Percentiles rank a stretch among this genome's conserved stretches.
Evolutionary conservation across 345 rosid species (phyloP).

Genomic region (Linum trigynum): DNA sequence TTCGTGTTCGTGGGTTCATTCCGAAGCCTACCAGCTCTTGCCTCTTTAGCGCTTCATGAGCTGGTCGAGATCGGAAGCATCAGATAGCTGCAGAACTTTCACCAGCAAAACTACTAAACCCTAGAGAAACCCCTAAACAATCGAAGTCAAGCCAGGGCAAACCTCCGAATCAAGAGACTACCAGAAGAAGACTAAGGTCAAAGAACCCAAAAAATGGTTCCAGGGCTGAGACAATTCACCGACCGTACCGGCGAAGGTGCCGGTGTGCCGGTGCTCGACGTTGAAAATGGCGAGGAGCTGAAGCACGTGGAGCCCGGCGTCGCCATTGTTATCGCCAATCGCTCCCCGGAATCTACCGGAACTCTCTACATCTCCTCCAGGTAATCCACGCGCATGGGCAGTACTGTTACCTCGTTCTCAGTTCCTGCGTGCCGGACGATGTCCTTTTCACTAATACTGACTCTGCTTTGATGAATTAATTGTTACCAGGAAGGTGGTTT

Average conservation of each 20-base stretch:
- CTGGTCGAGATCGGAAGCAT: too few relatives aligned
- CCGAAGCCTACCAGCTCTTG: too few relatives aligned
- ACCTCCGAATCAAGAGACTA: too few relatives aligned
- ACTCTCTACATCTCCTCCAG: conserved; percentile 78
- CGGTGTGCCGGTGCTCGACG: conserved; percentile 63
- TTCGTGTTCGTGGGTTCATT: too few relatives aligned
- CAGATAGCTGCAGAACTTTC: too few relatives aligned
- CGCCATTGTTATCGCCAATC: conserved; percentile 56
- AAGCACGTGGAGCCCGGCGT: conserved; percentile 65
- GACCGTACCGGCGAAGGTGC: conserved; percentile 42
- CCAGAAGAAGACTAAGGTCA: too few relatives aligned
- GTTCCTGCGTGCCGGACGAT: not conserved
- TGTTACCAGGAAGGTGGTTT: conserved; percentile 58
- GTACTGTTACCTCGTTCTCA: not conserved
- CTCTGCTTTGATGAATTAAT: not conserved
- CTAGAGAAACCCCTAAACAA: too few relatives aligned
- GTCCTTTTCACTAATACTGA: not conserved
- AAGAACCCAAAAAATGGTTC: conserved; percentile 30
- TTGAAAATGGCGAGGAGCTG: conserved; percentile 66
- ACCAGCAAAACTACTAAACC: too few relatives aligned
- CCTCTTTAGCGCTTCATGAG: too few relatives aligned
- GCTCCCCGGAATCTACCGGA: conserved; percentile 61
- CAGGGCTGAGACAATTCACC: conserved; percentile 60
- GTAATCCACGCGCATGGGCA: conserved; percentile 18
- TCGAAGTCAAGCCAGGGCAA: too few relatives aligned